Conservation (phyloP, 768 basidiomycete genomes). For the Russula emetica region DNA sequence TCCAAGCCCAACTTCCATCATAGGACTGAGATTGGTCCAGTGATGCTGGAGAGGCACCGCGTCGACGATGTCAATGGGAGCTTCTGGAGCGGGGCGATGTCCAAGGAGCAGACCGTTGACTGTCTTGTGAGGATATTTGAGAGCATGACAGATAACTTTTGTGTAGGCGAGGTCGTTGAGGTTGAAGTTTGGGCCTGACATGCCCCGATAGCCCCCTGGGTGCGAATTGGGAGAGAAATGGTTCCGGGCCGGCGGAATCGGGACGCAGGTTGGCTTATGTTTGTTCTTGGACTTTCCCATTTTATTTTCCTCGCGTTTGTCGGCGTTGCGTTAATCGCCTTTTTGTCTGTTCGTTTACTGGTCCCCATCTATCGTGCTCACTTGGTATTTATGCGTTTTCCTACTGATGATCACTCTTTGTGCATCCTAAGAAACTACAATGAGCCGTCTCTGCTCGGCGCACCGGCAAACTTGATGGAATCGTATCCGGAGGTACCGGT, state of each 20-base stretch:
- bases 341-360: not conserved
- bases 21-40: conserved; percentile 78
- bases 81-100: conserved; percentile 31
- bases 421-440: not conserved
- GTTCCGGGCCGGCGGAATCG: not conserved
- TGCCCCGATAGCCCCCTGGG: not conserved
- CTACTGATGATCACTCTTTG: not conserved
- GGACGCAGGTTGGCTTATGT: not conserved
- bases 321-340: not conserved
- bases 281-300: too few species aligned
- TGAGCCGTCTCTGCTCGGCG: not conserved
- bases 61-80: conserved; percentile 52
- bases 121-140: conserved; percentile 70
- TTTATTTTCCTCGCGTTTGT: not conserved
- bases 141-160: conserved; percentile 73
- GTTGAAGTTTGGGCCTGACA: conserved; percentile 38
- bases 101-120: conserved; percentile 80
- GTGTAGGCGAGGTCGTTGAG: conserved; percentile 61
- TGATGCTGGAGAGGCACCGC: conserved; percentile 76
- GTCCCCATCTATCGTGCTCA: not conserved
- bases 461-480: not conserved
- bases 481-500: not conserved
- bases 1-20: conserved; percentile 84
- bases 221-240: not conserved
- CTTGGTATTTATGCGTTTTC: not conserved